These are phyloP conservation scores for Candida incommunis DNA, from an alignment of 805 yeast species.

Conservation along the genomic window DNA sequence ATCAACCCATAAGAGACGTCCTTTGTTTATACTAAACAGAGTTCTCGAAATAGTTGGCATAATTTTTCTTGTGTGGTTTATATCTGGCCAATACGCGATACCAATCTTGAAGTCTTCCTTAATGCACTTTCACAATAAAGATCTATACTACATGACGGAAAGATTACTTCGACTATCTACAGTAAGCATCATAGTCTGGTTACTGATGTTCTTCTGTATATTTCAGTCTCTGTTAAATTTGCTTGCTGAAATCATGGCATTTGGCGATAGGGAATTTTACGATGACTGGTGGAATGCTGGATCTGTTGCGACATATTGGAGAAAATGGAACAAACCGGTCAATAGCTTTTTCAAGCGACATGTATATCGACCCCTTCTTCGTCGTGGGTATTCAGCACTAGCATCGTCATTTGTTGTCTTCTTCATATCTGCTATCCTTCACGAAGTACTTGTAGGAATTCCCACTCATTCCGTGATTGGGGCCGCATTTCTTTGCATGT, in stretches of 20 bases:
- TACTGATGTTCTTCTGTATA: conserved; percentile 27
- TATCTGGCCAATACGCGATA: conserved; percentile 27
- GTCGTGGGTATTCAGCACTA: conserved; percentile 19
- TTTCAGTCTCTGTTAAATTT: conserved; percentile 30
- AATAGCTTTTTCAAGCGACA: conserved; percentile 30
- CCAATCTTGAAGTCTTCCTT: conserved; percentile 28
- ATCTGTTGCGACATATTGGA: conserved; percentile 34
- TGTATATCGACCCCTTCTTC: conserved; percentile 26
- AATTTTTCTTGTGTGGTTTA: conserved; percentile 22
- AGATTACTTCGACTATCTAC: conserved; percentile 25
- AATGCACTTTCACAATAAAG: conserved; percentile 15
- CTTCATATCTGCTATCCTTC: conserved; percentile 30
- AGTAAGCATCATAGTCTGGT: conserved; percentile 30
- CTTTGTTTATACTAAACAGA: conserved; percentile 21
- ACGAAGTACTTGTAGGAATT: conserved; percentile 31
- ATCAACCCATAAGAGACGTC: conserved; percentile 17
- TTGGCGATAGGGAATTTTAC: conserved; percentile 33
- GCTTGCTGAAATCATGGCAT: conserved; percentile 29
- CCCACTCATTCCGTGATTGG: conserved; percentile 34
- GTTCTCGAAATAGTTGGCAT: conserved; percentile 23
- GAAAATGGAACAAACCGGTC: conserved; percentile 32
- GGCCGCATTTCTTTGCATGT: conserved; percentile 30
- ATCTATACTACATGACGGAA: conserved; percentile 19
- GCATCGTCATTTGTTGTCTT: conserved; percentile 25
- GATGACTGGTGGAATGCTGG: conserved; percentile 38